These are phyloP conservation scores for Cercospora canescens DNA, from an alignment of 2,329 filamentous ascomycete species.

Conservation along the genomic window DNA sequence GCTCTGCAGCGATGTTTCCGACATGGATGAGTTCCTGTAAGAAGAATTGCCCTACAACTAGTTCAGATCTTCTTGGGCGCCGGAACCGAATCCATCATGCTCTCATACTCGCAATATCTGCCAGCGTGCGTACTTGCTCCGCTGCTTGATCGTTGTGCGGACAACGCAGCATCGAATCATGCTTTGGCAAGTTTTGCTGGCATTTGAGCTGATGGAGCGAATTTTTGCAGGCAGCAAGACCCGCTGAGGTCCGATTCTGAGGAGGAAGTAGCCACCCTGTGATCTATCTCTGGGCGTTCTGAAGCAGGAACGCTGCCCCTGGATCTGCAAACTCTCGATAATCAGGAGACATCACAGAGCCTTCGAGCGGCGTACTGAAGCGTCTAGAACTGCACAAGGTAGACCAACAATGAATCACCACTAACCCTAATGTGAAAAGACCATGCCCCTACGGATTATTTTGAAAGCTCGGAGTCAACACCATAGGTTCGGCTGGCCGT, in stretches of 20 bases:
- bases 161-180: too few relatives aligned
- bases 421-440: not conserved
- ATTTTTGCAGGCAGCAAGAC: too few relatives aligned
- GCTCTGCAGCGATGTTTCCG: not conserved
- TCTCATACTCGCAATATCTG: too few relatives aligned
- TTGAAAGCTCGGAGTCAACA: not conserved
- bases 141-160: too few relatives aligned
- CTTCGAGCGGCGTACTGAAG: not conserved
- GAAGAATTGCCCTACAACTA: not conserved
- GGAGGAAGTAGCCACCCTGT: not conserved
- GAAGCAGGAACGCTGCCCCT: not conserved
- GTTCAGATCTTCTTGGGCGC: not conserved
- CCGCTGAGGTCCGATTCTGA: not conserved
- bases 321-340: not conserved
- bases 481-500: not conserved
- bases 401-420: too few relatives aligned
- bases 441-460: not conserved
- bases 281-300: not conserved
- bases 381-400: too few relatives aligned
- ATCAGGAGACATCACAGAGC: not conserved
- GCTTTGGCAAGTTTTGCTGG: too few relatives aligned
- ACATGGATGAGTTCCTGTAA: not conserved
- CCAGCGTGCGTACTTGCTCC: too few relatives aligned
- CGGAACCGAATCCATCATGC: not conserved
- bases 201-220: too few relatives aligned